These are phyloP conservation scores for Lipomyces yamadae DNA, from an alignment of 805 yeast genomes.

Conservation along the genomic window DNA sequence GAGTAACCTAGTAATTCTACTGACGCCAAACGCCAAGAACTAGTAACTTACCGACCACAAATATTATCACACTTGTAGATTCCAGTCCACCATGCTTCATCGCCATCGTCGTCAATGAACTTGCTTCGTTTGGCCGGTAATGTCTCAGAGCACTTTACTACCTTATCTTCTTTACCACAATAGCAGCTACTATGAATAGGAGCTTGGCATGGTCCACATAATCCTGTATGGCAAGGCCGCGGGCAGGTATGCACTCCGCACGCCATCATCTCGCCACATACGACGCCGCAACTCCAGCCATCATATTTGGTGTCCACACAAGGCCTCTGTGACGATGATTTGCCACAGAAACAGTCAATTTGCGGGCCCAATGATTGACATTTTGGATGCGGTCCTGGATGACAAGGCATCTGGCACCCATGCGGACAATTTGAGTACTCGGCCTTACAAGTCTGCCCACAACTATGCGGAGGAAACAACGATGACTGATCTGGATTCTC, in stretches of 20 bases:
- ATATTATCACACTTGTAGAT: conserved; percentile 53
- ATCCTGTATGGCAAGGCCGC: conserved; percentile 72
- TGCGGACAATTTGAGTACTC: conserved; percentile 65
- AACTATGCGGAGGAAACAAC: conserved; percentile 75
- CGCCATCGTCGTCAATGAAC: conserved; percentile 39
- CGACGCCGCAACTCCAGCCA: conserved; percentile 70
- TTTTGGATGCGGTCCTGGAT: conserved; percentile 84
- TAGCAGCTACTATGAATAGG: conserved; percentile 62
- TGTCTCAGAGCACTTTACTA: conserved; percentile 52
- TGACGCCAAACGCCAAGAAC: conserved; percentile 15
- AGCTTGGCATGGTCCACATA: conserved; percentile 75
- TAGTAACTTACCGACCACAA: conserved; percentile 45
- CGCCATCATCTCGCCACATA: conserved; percentile 67
- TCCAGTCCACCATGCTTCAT: conserved; percentile 54
- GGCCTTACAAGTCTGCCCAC: conserved; percentile 80
- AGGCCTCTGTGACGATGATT: conserved; percentile 65
- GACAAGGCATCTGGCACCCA: conserved; percentile 75
- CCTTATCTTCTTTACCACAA: conserved; percentile 65
- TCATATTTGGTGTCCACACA: conserved; percentile 72
- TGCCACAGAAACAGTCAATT: conserved; percentile 76
- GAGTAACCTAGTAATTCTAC: conserved; percentile 34
- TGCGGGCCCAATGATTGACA: conserved; percentile 81
- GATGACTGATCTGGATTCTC: conserved; percentile 58
- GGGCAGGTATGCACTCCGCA: conserved; percentile 73
- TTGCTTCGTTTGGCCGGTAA: conserved; percentile 21